Evolutionary conservation across 2,329 filamentous ascomycete genomes (phyloP).

Genomic region (Harringtonia aguacate): DNA sequence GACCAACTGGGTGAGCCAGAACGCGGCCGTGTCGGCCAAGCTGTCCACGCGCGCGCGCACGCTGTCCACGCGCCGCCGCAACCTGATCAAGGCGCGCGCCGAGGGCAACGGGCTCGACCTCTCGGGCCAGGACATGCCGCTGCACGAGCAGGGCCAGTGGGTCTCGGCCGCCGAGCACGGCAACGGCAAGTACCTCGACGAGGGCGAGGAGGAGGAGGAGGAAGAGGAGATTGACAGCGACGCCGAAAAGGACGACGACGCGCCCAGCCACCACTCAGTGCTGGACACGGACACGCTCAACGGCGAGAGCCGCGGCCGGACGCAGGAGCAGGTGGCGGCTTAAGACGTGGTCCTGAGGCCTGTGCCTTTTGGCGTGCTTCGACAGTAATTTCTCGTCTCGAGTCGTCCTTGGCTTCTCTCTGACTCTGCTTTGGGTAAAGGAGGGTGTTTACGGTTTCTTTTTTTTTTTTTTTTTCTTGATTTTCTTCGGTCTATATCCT

Average conservation of each 20-base stretch:
- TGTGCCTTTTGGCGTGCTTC: too few relatives aligned
- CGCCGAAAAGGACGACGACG: conserved; percentile 18
- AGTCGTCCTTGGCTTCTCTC: too few relatives aligned
- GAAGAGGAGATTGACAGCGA: conserved; percentile 22
- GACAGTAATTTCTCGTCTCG: too few relatives aligned
- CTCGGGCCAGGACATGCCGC: conserved; percentile 67
- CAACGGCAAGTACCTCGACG: conserved; percentile 51
- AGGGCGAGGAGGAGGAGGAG: conserved; percentile 53
- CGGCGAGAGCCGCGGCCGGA: conserved; percentile 45
- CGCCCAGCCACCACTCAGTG: conserved; percentile 27
- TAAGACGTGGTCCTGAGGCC: too few relatives aligned
- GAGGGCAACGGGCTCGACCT: conserved; percentile 79
- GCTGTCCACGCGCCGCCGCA: conserved; percentile 72
- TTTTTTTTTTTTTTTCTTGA: background rate
- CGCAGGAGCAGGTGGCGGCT: conserved; percentile 38
- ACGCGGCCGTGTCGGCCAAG: conserved; percentile 78
- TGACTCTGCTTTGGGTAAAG: too few relatives aligned
- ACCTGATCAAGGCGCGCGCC: conserved; percentile 55
- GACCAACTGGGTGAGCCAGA: conserved; percentile 91
- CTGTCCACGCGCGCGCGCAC: conserved; percentile 81
- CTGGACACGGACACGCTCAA: conserved; percentile 43
- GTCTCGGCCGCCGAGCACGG: conserved; percentile 58
- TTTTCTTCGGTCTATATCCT: background rate
- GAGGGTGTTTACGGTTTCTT: background rate
- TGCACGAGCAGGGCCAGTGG: conserved; percentile 77